Evolutionary conservation across 1,284 basidiomycete genomes (phyloP), one percentile per base, ranked within the genome.

Genomic region (Xerocomus alliaceus): DNA sequence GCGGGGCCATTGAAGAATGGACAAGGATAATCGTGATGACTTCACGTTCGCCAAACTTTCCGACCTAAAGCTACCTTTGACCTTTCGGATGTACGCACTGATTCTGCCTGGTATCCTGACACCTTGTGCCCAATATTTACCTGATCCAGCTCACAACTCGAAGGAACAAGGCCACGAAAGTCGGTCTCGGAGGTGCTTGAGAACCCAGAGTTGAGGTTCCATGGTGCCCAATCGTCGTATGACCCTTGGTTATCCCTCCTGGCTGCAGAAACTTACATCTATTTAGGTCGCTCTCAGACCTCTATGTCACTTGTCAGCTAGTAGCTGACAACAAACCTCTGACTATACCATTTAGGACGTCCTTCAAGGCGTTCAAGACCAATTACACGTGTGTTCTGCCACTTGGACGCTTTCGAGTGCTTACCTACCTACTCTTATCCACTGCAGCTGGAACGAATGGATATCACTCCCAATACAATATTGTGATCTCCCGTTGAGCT

Each of bases 281-380:
- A 68, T 63, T 66, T 75, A 67, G 91, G 63, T 87, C 84, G 8
- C 84, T 91, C 67, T 93, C 95, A 69, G 96, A 98, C 78, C 85
- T 98, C 61, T 96, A 94, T 76, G 91, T 98, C 51, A 93, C 91
- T 15, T 92, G 93, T 69, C 93, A 97, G 71, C 87, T 99, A 17
- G 87, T 93, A 65, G 91, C 95, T 8, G 94, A 97, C 76, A 97
- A 97, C 77, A 95, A 96, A 73, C 93, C 94, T 0, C 81, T 97
- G 42, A 95, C 94, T 0, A 90, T 96, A 29, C 91, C 94, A 0
- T 93, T 93, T 71, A 88, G 93, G 52, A 98, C 97, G 1, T 87
- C 93, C 1, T 96, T 94, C 84, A 97, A 96, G 76, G 85, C 92
- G 18, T 98, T 97, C 82, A 93, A 91, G 77, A 87, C 85, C 64